phyloP scores from a whole-genome alignment of 345 rosid genomes.

The Raphanus raphanistrum region DNA sequence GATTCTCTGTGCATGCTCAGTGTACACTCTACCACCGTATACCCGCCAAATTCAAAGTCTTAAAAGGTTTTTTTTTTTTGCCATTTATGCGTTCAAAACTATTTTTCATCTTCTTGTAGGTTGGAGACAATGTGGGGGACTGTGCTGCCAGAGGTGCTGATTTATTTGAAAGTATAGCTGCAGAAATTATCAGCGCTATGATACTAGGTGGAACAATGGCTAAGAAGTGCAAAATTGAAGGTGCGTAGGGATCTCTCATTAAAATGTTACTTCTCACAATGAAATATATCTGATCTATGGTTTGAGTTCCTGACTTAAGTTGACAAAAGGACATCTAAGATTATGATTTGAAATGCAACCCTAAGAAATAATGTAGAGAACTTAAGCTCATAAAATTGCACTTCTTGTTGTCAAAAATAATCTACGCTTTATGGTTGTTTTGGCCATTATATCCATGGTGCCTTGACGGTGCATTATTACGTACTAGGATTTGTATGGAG shows the following conservation, averaged over 20 bases:
- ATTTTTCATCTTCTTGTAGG: conserved; percentile 48
- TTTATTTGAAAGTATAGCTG: conserved; percentile 99
- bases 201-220: conserved; percentile 99
- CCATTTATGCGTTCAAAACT: conserved; percentile 6
- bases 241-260: conserved; percentile 43
- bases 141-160: conserved; percentile 99
- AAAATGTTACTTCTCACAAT: conserved; percentile 10
- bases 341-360: conserved; percentile 8
- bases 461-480: neutral
- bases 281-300: conserved; percentile 8
- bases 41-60: neutral
- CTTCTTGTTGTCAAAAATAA: neutral
- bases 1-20: neutral
- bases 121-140: conserved; percentile 99
- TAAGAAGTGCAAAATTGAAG: conserved; percentile 85
- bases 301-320: conserved; percentile 15
- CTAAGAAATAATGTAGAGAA: conserved; percentile 7
- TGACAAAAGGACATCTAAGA: neutral
- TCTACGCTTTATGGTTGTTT: conserved; percentile 1
- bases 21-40: neutral
- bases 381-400: conserved; percentile 2
- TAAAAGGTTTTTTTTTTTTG: neutral
- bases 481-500: neutral
- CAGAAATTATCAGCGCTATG: conserved; percentile 99
- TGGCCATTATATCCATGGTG: conserved; percentile 3